Base-by-base conservation (phyloP, 1,139 yeast species). In the Sugiyamaella castrensis region DNA sequence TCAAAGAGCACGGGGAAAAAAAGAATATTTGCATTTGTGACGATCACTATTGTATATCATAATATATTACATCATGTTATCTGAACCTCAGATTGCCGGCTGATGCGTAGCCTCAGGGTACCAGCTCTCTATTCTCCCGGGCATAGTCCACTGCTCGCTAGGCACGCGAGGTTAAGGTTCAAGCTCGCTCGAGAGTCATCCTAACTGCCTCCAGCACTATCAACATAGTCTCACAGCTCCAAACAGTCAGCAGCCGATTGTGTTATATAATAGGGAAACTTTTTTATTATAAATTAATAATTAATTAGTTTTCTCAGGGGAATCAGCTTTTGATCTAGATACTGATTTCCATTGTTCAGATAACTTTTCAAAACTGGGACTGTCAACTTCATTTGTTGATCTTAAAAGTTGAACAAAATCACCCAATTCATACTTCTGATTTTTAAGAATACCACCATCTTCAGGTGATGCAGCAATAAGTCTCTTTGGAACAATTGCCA, bases 401-500 rank as follows among this genome's bases (percentile, higher is more conserved):
- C 61, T 59, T 28, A 64, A 51, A 12, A 61, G 47, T 33, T 49
- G 46, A 34, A 62, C 64, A 53, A 60, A 59, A 40, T 56, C 57
- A 16, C 62, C 64, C 15, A 52, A 32, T 30, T 52, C 46, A 42
- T 42, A 62, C 40, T 51, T 38, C 42, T 56, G 62, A 32, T 56
- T 57, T 45, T 57, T 50, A 35, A 62, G 46, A 8, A 55, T 45
- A 19, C 48, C 42, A 32, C 62, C 62, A n/a, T 63, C 66, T 16
- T 56, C 58, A 11, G 57, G 54, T 7, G 53, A 47, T 13, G 63
- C 53, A 6, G 63, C 62, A 32, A 60, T 54, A 12, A 39, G 37
- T 34, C 52, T 50, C 31, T 53, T 73, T 10, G 87, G 85, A 0
- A 88, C 79, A 9, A 88, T 67, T 0, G 87, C 82, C 8, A 91